Percentiles rank a stretch among this genome's conserved stretches.
Conservation (phyloP, 139 green algal species). For the Tetradesmus obliquus region DNA sequence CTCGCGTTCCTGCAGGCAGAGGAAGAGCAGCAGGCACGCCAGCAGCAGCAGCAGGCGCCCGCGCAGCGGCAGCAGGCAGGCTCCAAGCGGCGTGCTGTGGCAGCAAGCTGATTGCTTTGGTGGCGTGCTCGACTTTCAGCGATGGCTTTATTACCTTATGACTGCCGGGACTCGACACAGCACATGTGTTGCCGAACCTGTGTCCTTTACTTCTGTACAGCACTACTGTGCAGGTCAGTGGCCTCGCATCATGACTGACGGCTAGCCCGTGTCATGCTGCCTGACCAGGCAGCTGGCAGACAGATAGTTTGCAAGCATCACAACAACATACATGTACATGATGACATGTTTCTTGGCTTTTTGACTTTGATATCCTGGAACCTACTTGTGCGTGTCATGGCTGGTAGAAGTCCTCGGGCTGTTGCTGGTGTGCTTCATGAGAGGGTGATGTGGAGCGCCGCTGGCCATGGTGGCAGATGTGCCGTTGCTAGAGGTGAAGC, state of each 20-base stretch:
- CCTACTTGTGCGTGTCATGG: no score
- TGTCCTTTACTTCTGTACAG: background rate
- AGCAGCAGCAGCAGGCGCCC: constrained; percentile 32
- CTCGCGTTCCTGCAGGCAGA: constrained; percentile 82
- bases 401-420: no score
- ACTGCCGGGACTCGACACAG: background rate
- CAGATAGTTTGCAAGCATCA: no score
- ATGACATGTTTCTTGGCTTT: no score
- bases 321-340: no score
- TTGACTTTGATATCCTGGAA: no score
- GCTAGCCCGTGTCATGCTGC: background rate
- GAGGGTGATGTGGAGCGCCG: no score
- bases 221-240: background rate
- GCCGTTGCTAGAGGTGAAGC: no score
- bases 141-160: no score
- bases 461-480: no score
- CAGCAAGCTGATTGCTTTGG: background rate
- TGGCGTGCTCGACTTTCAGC: background rate
- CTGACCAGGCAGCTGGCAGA: no score
- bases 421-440: no score
- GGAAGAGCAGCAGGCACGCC: constrained; percentile 50
- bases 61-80: constrained; percentile 9
- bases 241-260: background rate
- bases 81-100: background rate
- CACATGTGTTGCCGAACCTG: background rate